These are phyloP conservation scores for Styphnolobium japonicum DNA, from an alignment of 306 rosid genomes.

Conservation along the genomic window DNA sequence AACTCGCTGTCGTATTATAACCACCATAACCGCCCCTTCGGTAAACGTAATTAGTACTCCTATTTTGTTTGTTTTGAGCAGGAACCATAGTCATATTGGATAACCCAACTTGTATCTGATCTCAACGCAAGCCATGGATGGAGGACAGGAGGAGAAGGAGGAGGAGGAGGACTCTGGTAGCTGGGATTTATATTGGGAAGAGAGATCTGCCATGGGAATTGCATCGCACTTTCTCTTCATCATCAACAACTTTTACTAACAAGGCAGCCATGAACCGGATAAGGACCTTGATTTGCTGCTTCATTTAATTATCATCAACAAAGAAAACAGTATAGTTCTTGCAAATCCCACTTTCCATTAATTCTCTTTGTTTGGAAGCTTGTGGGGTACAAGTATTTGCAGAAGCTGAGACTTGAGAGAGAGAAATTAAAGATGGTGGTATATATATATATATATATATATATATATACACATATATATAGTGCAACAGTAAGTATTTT, in stretches of 20 bases:
- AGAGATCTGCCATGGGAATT: constrained; percentile 44
- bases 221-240: not conserved
- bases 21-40: not conserved
- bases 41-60: constrained; percentile 17
- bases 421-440: constrained; percentile 45
- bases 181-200: constrained; percentile 22
- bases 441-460: not conserved
- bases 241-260: constrained; percentile 11
- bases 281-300: constrained; percentile 33
- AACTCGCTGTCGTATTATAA: not conserved
- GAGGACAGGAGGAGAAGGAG: too few species aligned
- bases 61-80: constrained; percentile 42
- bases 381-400: constrained; percentile 65
- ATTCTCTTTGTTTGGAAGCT: constrained; percentile 92
- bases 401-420: constrained; percentile 28
- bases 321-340: constrained; percentile 33
- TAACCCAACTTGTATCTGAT: constrained; percentile 16
- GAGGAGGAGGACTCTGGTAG: constrained; percentile 15
- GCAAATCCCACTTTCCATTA: constrained; percentile 87
- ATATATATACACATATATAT: not conserved
- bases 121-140: constrained; percentile 55
- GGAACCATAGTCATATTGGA: constrained; percentile 79
- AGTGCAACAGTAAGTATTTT: too few species aligned
- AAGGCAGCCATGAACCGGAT: constrained; percentile 54
- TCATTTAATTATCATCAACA: constrained; percentile 15